Evolutionary conservation across 78 protist species (phyloP).

Genomic region (Neovahlkampfia damariscottae): DNA sequence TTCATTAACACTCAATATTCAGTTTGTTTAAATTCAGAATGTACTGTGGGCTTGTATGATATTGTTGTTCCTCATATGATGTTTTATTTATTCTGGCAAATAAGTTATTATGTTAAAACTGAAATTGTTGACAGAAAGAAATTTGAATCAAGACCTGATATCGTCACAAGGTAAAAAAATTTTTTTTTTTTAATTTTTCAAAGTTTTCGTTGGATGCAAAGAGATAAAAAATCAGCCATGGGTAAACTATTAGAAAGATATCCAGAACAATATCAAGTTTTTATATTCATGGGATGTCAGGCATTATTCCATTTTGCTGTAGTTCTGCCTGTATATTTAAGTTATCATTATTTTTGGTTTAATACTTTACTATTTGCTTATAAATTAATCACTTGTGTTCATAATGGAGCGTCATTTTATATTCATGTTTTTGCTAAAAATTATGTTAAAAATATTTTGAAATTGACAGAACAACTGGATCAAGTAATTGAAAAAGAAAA

Average conservation of each 20-base stretch:
- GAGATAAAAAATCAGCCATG: not conserved
- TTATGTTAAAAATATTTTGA: no score
- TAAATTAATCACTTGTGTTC: not conserved
- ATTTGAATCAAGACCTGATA: not conserved
- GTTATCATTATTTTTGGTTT: not conserved
- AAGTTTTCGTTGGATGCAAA: slow-evolving; percentile 11
- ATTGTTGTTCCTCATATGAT: not conserved
- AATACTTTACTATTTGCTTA: not conserved
- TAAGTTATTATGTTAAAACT: not conserved
- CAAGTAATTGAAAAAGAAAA: no score
- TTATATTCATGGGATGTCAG: not conserved
- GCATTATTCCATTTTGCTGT: not conserved
- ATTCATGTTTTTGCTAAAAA: not conserved
- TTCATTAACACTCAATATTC: not conserved
- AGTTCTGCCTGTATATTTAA: not conserved
- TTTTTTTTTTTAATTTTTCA: no score
- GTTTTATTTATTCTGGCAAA: not conserved
- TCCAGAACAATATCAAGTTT: slow-evolving; percentile 3
- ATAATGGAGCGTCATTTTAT: slow-evolving; percentile 9
- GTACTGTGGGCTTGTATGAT: not conserved
- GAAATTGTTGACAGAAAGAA: not conserved
- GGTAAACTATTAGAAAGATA: not conserved
- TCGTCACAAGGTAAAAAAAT: no score
- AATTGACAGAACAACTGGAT: no score
- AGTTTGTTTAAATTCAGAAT: no score